A percentile compares a stretch with the other conserved stretches of the same genome.
These are phyloP conservation scores for Mortierella sp. DNA, from an alignment of 371 early-diverging fungal genomes.

Conservation along the genomic window DNA sequence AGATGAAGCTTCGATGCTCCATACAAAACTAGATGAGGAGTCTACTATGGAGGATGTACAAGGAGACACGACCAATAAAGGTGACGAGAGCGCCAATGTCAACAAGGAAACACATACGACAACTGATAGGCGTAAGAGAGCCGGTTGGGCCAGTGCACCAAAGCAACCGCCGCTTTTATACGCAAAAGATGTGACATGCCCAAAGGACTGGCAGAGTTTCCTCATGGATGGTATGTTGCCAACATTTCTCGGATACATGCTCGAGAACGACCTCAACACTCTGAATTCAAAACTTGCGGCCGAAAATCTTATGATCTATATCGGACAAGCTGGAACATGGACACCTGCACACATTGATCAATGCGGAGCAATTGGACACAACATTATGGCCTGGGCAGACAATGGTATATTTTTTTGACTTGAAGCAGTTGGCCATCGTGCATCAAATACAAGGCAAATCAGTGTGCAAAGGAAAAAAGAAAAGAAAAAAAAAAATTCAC, in stretches of 20 bases:
- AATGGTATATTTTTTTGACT: conserved; percentile 22
- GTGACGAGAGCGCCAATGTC: background rate
- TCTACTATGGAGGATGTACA: conserved; percentile 5
- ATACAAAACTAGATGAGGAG: background rate
- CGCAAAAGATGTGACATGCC: conserved; percentile 57
- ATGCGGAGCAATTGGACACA: conserved; percentile 59
- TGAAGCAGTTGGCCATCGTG: background rate
- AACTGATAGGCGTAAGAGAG: background rate
- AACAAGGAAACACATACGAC: background rate
- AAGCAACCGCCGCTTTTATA: conserved; percentile 24
- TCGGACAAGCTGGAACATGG: conserved; percentile 58
- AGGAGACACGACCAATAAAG: background rate
- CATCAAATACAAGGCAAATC: background rate
- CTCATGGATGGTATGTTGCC: conserved; percentile 40
- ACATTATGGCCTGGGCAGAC: conserved; percentile 57
- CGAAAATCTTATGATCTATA: conserved; percentile 58
- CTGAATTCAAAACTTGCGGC: conserved; percentile 36
- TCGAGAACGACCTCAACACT: conserved; percentile 51
- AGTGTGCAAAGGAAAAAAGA: background rate
- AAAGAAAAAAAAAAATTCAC: no score
- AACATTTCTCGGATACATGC: conserved; percentile 39
- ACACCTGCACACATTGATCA: conserved; percentile 59
- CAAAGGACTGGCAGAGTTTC: conserved; percentile 33
- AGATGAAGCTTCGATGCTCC: background rate
- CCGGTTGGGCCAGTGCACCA: no score